Conservation (phyloP, 2,329 filamentous ascomycete genomes). For the Hypoxylon sp. region DNA sequence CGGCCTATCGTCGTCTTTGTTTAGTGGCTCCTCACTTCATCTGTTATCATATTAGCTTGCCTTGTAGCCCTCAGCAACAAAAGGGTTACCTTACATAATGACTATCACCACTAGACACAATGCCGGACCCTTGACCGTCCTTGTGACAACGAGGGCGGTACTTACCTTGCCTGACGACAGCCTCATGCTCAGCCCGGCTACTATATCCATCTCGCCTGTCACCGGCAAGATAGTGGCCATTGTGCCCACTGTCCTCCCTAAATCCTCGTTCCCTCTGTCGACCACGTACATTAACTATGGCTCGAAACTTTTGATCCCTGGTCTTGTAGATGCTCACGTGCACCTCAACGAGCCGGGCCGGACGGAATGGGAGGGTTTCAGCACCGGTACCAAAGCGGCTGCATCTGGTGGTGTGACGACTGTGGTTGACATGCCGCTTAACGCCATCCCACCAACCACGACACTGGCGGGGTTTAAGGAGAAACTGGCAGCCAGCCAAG, state of each 20-base stretch:
- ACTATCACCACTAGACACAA: conserved; percentile 41
- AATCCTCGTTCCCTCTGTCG: conserved; percentile 79
- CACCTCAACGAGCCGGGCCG: conserved; percentile 97
- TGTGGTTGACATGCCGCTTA: conserved; percentile 97
- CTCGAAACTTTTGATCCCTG: conserved; percentile 87
- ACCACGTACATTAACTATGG: conserved; percentile 87
- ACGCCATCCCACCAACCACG: conserved; percentile 96
- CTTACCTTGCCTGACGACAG: conserved; percentile 77
- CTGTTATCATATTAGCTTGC: conserved; percentile 30
- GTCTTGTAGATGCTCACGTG: conserved; percentile 95
- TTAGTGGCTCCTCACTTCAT: conserved; percentile 13
- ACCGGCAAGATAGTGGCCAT: conserved; percentile 90
- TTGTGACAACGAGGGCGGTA: conserved; percentile 87
- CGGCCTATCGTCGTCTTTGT: conserved; percentile 24
- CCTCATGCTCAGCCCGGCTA: conserved; percentile 81
- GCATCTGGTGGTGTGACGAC: conserved; percentile 97
- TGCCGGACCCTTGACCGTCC: conserved; percentile 72
- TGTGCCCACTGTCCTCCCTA: conserved; percentile 79
- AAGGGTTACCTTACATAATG: conserved; percentile 43
- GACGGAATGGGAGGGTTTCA: conserved; percentile 99
- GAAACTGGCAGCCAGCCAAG: conserved; percentile 86
- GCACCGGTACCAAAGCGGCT: conserved; percentile 92
- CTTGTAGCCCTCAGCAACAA: conserved; percentile 23
- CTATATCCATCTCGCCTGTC: conserved; percentile 80
- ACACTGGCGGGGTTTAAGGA: conserved; percentile 85